These are phyloP conservation scores for Onygenales sp. DNA, from an alignment of 2,329 filamentous ascomycete genomes.

Conservation along the genomic window DNA sequence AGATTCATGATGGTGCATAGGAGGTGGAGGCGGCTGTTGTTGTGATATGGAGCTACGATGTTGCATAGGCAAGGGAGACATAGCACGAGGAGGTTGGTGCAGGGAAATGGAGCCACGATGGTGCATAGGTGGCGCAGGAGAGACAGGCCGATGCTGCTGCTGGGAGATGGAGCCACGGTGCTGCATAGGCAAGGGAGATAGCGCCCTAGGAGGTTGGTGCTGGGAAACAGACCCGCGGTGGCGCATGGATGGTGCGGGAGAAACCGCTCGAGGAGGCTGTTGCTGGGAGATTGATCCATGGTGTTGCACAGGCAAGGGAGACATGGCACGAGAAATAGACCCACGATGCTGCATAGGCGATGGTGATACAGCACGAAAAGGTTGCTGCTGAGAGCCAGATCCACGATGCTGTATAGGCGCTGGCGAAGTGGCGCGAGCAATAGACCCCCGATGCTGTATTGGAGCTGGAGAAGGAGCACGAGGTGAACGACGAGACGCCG, in stretches of 20 bases:
- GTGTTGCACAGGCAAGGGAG: slow-evolving; percentile 8
- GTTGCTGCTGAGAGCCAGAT: too few relatives aligned
- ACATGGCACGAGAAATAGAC: slow-evolving; percentile 4
- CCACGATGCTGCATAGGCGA: slow-evolving; percentile 3
- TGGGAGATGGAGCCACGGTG: slow-evolving; percentile 3
- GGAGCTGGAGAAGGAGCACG: not conserved
- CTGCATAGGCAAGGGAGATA: slow-evolving; percentile 2
- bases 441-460: slow-evolving; percentile 5
- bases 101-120: not conserved
- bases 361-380: too few relatives aligned
- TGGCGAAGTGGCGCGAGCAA: slow-evolving; percentile 11
- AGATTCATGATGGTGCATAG: not conserved
- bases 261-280: not conserved
- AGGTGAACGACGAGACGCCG: slow-evolving; percentile 17
- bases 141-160: not conserved
- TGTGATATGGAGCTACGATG: not conserved
- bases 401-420: not conserved
- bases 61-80: slow-evolving; percentile 11
- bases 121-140: not conserved
- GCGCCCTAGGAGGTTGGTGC: too few relatives aligned
- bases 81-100: not conserved
- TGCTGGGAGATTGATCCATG: not conserved
- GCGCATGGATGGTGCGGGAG: not conserved
- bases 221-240: not conserved
- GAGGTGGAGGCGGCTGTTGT: slow-evolving; percentile 9